Percentiles rank a stretch among this genome's conserved stretches.
phyloP scores from a whole-genome alignment of 108 stramenopile species.

The Bacterosira constricta region DNA sequence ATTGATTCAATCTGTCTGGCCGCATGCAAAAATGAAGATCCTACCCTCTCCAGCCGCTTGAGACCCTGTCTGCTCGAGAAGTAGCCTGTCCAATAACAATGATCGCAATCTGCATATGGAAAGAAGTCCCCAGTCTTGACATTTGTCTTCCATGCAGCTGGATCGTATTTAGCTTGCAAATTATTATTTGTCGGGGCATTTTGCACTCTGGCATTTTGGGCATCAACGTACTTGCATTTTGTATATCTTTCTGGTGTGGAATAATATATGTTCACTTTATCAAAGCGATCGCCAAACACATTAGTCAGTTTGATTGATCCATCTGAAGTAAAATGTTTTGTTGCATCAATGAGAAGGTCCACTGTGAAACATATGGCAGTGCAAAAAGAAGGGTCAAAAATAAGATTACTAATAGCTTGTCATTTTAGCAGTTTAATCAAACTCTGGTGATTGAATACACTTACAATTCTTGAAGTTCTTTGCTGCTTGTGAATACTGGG shows the following conservation, averaged over 20 bases:
- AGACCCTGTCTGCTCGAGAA: conserved; percentile 87
- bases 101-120: conserved; percentile 90
- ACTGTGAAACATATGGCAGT: background rate
- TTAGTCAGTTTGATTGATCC: conserved; percentile 36
- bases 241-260: conserved; percentile 88
- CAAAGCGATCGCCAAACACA: conserved; percentile 60
- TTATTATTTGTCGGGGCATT: too few relatives aligned
- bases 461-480: conserved; percentile 56
- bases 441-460: background rate
- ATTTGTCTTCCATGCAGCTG: conserved; percentile 24
- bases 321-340: conserved; percentile 20
- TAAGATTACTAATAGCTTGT: too few relatives aligned
- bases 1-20: conserved; percentile 78
- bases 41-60: conserved; percentile 86
- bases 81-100: conserved; percentile 96
- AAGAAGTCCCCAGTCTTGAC: conserved; percentile 92
- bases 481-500: conserved; percentile 50
- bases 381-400: background rate
- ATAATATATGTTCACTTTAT: conserved; percentile 85
- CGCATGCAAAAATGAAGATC: conserved; percentile 72
- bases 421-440: background rate
- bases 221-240: conserved; percentile 70
- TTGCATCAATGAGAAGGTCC: conserved; percentile 58
- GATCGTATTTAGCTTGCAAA: background rate
- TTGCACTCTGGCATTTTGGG: conserved; percentile 62